These are phyloP conservation scores for Brettanomyces anomalus DNA, from an alignment of 805 yeast species.

Conservation along the genomic window DNA sequence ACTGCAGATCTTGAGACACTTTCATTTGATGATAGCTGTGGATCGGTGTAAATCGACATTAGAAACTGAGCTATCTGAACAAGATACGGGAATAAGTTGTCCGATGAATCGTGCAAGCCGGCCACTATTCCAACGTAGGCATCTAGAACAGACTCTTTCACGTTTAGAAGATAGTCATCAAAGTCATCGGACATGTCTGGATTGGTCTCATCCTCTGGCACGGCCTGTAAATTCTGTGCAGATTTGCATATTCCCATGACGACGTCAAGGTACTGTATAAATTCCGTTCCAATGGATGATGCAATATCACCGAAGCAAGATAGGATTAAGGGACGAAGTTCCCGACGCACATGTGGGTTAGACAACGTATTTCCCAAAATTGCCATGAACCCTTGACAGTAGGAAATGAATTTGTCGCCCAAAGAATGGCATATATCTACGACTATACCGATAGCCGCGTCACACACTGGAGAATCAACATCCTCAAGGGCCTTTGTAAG, in stretches of 20 bases:
- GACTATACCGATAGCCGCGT: constrained; percentile 88
- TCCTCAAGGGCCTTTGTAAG: constrained; percentile 72
- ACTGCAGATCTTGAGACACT: constrained; percentile 73
- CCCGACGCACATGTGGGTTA: constrained; percentile 60
- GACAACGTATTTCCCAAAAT: constrained; percentile 69
- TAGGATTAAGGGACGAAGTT: constrained; percentile 76
- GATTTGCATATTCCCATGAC: constrained; percentile 71
- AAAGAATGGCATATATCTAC: constrained; percentile 91
- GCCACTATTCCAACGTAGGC: constrained; percentile 94
- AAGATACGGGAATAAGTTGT: constrained; percentile 54
- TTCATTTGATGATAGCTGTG: constrained; percentile 53
- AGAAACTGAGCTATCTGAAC: constrained; percentile 66
- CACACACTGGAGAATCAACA: constrained; percentile 74
- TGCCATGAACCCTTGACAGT: constrained; percentile 74
- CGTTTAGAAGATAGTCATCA: constrained; percentile 59
- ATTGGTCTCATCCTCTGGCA: constrained; percentile 36
- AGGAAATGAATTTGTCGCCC: constrained; percentile 63
- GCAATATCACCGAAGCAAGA: constrained; percentile 97
- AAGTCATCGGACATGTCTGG: constrained; percentile 46
- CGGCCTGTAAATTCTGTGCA: constrained; percentile 44
- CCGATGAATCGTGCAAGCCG: constrained; percentile 69
- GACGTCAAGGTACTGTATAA: constrained; percentile 65
- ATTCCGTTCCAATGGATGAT: constrained; percentile 70
- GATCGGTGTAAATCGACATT: constrained; percentile 48
- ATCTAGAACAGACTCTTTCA: constrained; percentile 86